Base-by-base conservation (phyloP, 169 alveolate species). In the Plasmodium falciparum region DNA sequence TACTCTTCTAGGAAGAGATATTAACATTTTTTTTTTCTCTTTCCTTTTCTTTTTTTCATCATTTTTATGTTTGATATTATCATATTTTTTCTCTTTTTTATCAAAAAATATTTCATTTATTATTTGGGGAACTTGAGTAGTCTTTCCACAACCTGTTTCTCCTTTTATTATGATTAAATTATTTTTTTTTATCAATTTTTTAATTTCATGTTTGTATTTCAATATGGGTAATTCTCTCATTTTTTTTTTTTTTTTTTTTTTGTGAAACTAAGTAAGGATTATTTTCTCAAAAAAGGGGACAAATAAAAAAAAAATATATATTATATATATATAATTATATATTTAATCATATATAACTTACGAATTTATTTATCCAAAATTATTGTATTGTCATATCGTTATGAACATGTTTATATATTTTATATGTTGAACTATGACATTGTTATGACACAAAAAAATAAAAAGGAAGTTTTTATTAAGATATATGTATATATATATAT, bases 71-170 rank as follows among this genome's bases (percentile, higher is more conserved):
- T 50, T 45, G 8, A 7, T 65, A 13, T 39, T 29, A 15, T 67
- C 52, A 2, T 65, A 26, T 11, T 33, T 20, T n/a, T 45, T 52
- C 47, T 43, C n/a, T 26, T 66, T 59, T 26, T 76, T 63, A 24
- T 76, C 63, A 58, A 94, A 73, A 58, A 93, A 95, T 26, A 95
- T 93, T 56, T 97, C 95, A 65, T 93, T 73, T 49, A 98, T 93
- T 83, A 95, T 96, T 94, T 98, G 97, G 24, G 99, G 98, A 72
- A 97, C 95, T 92, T 98, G 98, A 3, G 99, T 98, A 7, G 99
- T 97, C 94, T 98, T 98, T 11, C 99, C 99, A 78, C 99, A 97
- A 0, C 99, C 99, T 13, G 99, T 97, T 74, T 97, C 99, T 3
- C 99, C 99, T 61, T 92, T 78, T 65, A 78, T 78, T 17, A 78